phyloP scores from a whole-genome alignment of 345 rosid species.

The Lumnitzera racemosa region DNA sequence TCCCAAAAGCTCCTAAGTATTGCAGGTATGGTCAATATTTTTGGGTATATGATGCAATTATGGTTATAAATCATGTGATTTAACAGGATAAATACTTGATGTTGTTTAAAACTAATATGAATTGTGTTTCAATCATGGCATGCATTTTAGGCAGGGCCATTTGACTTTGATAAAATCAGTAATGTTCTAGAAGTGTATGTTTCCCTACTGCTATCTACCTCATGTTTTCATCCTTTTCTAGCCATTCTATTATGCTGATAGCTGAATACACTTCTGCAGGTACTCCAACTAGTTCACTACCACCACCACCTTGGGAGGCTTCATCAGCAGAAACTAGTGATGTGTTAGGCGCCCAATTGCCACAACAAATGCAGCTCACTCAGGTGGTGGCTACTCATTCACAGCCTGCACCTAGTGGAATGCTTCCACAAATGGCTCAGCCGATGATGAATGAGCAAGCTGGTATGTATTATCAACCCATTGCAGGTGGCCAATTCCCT shows the following conservation, averaged over 20 bases:
- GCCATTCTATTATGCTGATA: background rate
- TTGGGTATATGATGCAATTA: too few species aligned
- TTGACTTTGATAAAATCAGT: too few species aligned
- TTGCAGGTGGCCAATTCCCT: constrained; percentile 19
- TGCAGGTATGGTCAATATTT: too few species aligned
- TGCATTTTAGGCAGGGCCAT: too few species aligned
- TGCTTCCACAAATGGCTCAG: constrained; percentile 42
- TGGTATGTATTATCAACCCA: constrained; percentile 64
- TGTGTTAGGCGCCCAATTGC: constrained; percentile 45
- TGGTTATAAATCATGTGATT: too few species aligned
- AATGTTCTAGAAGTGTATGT: too few species aligned
- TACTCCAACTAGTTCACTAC: constrained; percentile 53
- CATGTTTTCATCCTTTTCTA: background rate
- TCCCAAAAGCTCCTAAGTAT: too few species aligned
- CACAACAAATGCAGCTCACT: constrained; percentile 49
- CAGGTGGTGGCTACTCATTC: constrained; percentile 31
- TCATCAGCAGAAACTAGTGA: constrained; percentile 53
- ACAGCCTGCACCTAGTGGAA: constrained; percentile 24
- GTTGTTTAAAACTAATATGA: too few species aligned
- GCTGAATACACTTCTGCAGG: constrained; percentile 37
- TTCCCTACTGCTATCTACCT: background rate
- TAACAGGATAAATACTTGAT: too few species aligned
- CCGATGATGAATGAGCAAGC: constrained; percentile 40
- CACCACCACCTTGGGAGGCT: constrained; percentile 98
- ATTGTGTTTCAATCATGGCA: too few species aligned